Evolutionary conservation across 345 rosid genomes (phyloP), one percentile per base, ranked within the genome.

Genomic region (Dipteronia sinensis): DNA sequence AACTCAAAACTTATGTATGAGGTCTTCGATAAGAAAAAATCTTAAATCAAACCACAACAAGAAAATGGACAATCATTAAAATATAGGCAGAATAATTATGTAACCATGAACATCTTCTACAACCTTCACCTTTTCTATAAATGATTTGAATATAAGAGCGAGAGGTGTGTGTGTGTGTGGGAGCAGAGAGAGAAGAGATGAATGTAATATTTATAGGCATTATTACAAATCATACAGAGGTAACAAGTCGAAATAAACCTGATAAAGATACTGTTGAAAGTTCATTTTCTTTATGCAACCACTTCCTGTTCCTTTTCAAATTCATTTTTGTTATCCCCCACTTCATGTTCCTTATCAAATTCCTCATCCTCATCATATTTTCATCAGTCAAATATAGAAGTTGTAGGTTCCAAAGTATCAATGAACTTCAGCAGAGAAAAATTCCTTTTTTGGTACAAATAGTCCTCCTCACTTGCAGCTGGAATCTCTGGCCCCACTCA

Each of bases 331-430:
- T 80, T 83, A 79, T 89, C 90, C 76, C 81, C 78, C 72, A 76
- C 81, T 20, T 78, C 83, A 47, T 71, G 81, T 53, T 87, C 90
- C 80, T 88, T 86, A 76, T 88, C 93, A 76, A 77, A 81, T 85
- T 89, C 93, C 88, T 88, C 98, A 56, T 91, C 98, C 82, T 96
- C 99, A 31, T 96, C 99, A 79, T 96, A 79, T 96, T 89, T 76
- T 96, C 99, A 86, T 96, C 93, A 51, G n/a, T 90, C 99, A 81
- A 90, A 92, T 23, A 88, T 86, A 77, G 94, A 87, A 80, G 83
- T 67, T 72, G 78, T 80, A 67, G 85, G 82, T 42, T 78, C 81
- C 83, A 90, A 69, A 77, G 80, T 77, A 65, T 80, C 76, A 87
- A 74, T 67, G 95, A 83, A 86, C 84, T 73, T 84, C 82, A 58